Conservation (phyloP, 2,329 filamentous ascomycete genomes). For the Xylaria sp. region DNA sequence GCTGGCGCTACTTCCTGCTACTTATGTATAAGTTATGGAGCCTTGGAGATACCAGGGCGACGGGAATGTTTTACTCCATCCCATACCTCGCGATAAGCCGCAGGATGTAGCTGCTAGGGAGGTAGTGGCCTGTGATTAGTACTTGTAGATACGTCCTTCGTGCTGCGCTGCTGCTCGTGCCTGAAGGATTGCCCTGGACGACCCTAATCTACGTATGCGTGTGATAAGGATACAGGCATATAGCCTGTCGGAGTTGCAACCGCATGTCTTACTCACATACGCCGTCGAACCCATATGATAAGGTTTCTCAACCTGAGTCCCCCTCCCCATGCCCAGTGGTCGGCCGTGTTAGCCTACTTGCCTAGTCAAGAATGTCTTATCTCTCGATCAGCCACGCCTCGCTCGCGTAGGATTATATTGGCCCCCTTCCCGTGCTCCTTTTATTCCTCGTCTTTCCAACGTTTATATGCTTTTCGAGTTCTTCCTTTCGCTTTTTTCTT, state of each 20-base stretch:
- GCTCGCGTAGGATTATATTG: background rate
- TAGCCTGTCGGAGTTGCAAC: background rate
- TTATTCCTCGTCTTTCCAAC: background rate
- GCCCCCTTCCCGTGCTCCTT: constrained; percentile 1
- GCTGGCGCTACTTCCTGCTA: background rate
- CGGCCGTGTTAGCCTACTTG: background rate
- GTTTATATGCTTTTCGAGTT: background rate
- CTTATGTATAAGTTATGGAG: background rate
- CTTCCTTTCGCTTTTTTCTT: constrained; percentile 2
- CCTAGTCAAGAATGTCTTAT: constrained; percentile 11
- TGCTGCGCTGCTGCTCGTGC: background rate
- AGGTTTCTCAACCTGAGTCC: background rate
- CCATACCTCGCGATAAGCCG: background rate
- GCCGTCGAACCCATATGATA: background rate
- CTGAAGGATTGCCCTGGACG: background rate
- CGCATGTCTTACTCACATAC: background rate
- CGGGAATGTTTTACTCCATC: background rate
- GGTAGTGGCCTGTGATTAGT: no score
- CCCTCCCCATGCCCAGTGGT: background rate
- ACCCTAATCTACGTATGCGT: background rate
- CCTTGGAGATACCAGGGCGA: background rate
- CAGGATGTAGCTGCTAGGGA: no score
- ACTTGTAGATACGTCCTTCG: no score
- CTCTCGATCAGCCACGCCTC: constrained; percentile 6
- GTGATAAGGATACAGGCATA: background rate